A percentile compares a stretch with the other conserved stretches of the same genome.
Conservation (phyloP, 441 rosid genomes). For the Arabidopsis hybrid region DNA sequence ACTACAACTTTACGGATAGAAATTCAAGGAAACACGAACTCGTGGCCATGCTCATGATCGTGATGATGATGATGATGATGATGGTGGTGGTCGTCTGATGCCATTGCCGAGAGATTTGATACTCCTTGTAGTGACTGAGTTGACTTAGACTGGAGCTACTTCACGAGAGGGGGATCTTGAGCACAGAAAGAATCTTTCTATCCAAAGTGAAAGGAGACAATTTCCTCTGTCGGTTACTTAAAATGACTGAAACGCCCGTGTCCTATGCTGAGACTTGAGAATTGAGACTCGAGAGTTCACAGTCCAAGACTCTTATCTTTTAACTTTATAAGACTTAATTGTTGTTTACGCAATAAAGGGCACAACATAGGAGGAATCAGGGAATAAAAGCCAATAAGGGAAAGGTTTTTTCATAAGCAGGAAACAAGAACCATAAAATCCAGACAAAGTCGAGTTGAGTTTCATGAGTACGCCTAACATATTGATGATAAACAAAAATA, state of each 20-base stretch:
- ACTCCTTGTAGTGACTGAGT: neutral
- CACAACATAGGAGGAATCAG: neutral
- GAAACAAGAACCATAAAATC: conserved; percentile 19
- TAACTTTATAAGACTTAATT: neutral
- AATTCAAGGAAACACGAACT: conserved; percentile 23
- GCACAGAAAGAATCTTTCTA: neutral
- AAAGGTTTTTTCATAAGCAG: neutral
- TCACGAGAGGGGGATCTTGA: neutral
- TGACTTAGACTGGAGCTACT: conserved; percentile 29
- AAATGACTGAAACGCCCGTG: neutral
- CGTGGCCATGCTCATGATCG: conserved; percentile 47
- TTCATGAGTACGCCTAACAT: conserved; percentile 21
- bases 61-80: conserved; percentile 46
- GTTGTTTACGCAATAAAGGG: neutral
- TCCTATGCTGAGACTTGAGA: neutral
- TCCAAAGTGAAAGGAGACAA: neutral
- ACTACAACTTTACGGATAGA: conserved; percentile 5
- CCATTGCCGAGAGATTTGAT: conserved; percentile 50
- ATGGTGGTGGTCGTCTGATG: conserved; percentile 52
- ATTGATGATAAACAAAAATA: conserved; percentile 32
- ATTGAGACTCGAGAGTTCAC: no score
- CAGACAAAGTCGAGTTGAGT: conserved; percentile 15
- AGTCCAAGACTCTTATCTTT: neutral
- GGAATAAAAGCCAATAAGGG: neutral
- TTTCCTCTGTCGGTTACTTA: no score